Percentiles rank a stretch among this genome's conserved stretches.
These are phyloP conservation scores for Trichophyton mentagrophytes DNA, from an alignment of 2,329 filamentous ascomycete species.

Conservation along the genomic window DNA sequence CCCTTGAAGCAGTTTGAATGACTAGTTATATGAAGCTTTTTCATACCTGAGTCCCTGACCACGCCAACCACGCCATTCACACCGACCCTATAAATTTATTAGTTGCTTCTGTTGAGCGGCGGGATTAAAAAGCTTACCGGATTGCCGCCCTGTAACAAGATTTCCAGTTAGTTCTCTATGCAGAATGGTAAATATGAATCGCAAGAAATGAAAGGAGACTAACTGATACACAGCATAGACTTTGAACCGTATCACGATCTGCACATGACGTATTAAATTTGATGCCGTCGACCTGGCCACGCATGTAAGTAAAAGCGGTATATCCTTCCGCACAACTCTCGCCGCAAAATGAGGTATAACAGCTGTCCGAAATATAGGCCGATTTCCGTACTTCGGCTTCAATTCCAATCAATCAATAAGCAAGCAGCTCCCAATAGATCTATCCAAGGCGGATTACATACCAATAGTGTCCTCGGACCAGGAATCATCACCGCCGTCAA, in stretches of 20 bases:
- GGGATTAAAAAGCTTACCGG: background rate
- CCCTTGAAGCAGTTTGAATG: background rate
- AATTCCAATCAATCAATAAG: background rate
- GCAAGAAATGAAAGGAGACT: background rate
- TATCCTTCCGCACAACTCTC: background rate
- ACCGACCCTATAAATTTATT: background rate
- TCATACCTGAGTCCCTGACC: background rate
- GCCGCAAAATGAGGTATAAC: background rate
- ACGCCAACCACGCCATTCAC: background rate
- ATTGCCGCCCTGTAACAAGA: background rate
- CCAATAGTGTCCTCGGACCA: background rate
- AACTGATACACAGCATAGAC: background rate
- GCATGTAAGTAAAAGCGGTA: background rate
- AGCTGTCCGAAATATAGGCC: background rate
- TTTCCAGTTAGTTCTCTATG: background rate
- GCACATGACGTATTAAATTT: background rate
- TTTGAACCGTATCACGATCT: background rate
- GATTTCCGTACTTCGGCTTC: background rate
- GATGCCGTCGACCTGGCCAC: background rate
- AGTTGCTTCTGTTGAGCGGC: background rate
- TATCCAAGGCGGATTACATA: background rate
- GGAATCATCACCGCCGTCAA: background rate
- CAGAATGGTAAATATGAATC: background rate
- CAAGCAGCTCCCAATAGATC: background rate
- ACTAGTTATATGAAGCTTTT: background rate